Percentiles rank a stretch among this genome's conserved stretches.
These are phyloP conservation scores for Ruellia speciosa DNA, from an alignment of 305 asterid genomes.

Conservation along the genomic window DNA sequence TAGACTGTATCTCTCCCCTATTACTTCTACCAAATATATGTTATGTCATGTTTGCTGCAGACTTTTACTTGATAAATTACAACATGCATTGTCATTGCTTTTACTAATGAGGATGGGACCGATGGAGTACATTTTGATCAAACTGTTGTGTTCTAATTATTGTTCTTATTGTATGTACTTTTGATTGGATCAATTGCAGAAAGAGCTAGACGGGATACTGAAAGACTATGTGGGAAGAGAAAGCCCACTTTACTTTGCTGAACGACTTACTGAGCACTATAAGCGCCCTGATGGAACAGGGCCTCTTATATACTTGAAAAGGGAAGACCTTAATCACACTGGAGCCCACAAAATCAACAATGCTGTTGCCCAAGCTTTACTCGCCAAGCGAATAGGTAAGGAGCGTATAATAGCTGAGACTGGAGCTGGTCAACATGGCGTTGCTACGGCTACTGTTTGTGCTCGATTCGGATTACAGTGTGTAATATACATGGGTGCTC, in stretches of 20 bases:
- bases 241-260: conserved; percentile 87
- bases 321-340: conserved; percentile 95
- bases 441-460: conserved; percentile 93
- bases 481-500: conserved; percentile 88
- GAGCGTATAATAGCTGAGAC: conserved; percentile 87
- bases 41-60: no score
- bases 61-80: no score
- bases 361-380: conserved; percentile 88
- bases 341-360: conserved; percentile 96
- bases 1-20: no score
- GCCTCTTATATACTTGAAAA: conserved; percentile 71
- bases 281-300: conserved; percentile 61
- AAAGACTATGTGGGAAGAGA: conserved; percentile 95
- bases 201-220: conserved; percentile 73
- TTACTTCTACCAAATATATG: no score
- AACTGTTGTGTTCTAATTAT: neutral
- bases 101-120: no score
- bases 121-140: neutral
- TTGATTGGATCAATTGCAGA: conserved; percentile 33
- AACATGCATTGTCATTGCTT: no score
- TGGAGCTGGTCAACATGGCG: conserved; percentile 99
- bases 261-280: conserved; percentile 81
- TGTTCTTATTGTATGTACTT: neutral
- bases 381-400: conserved; percentile 92
- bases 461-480: conserved; percentile 89